phyloP scores from a whole-genome alignment of 1,139 yeast genomes.

The Saccharomyces hybrid region DNA sequence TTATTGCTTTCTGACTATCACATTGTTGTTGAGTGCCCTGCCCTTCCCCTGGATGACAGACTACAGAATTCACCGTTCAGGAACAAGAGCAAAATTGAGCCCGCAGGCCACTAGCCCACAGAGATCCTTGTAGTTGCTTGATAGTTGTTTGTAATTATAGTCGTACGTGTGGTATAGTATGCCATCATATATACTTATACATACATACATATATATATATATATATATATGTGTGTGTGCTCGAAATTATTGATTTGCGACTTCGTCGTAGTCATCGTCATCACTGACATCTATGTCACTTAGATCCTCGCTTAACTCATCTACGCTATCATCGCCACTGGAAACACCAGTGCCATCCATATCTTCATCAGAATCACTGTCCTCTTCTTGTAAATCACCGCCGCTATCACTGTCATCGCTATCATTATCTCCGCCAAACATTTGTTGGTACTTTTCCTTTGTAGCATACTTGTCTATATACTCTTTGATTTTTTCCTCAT shows the following conservation, averaged over 20 bases:
- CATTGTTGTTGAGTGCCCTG: neutral
- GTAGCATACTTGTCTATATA: slow-evolving; percentile 74
- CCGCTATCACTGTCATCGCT: slow-evolving; percentile 43
- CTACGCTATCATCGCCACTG: slow-evolving; percentile 20
- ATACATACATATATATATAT: neutral
- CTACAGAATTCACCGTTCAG: neutral
- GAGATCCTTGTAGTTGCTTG: neutral
- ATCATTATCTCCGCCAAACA: slow-evolving; percentile 41
- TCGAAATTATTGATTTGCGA: neutral
- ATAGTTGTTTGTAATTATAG: neutral
- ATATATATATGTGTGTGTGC: neutral
- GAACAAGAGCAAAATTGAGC: neutral
- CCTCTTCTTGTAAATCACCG: slow-evolving; percentile 28
- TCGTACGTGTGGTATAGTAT: neutral
- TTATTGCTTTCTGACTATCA: neutral
- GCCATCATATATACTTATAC: no score
- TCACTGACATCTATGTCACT: slow-evolving; percentile 39
- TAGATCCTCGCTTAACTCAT: slow-evolving; percentile 35
- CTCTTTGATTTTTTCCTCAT: slow-evolving; percentile 60
- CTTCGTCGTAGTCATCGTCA: slow-evolving; percentile 34
- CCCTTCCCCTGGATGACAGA: neutral
- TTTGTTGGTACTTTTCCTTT: slow-evolving; percentile 38
- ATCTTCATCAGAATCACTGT: slow-evolving; percentile 13
- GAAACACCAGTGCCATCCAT: slow-evolving; percentile 15
- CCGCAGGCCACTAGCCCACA: neutral